Conservation (phyloP, 129 eudicot species). For the Mikania micrantha region DNA sequence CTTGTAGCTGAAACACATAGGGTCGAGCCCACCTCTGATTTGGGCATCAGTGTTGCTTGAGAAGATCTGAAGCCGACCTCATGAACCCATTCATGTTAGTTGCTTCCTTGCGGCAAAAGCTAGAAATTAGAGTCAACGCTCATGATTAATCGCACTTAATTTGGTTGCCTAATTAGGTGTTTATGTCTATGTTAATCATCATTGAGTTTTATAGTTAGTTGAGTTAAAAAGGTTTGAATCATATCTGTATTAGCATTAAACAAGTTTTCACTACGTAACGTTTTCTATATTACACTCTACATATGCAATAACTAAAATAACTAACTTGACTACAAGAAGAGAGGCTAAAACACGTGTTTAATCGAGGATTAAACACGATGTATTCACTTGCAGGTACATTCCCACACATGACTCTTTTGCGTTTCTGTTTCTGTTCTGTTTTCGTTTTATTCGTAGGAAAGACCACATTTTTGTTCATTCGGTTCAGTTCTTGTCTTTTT, state of each 20-base stretch:
- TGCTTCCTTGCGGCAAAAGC: neutral
- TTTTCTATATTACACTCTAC: conserved; percentile 18
- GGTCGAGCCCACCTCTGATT: conserved; percentile 50
- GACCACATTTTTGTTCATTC: neutral
- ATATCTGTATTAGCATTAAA: conserved; percentile 16
- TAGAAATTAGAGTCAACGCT: conserved; percentile 1
- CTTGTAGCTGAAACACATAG: conserved; percentile 56
- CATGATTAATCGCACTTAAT: conserved; percentile 8
- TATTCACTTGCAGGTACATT: conserved; percentile 23
- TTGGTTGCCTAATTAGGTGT: conserved; percentile 12
- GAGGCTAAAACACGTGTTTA: conserved; percentile 14
- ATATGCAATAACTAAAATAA: conserved; percentile 7
- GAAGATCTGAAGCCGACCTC: conserved; percentile 5
- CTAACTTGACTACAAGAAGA: conserved; percentile 21
- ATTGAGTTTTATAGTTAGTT: conserved; percentile 8
- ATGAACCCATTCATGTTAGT: neutral
- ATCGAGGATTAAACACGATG: conserved; percentile 17
- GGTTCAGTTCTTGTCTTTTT: conserved; percentile 5
- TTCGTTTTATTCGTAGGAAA: conserved; percentile 14
- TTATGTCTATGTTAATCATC: neutral
- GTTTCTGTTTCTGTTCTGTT: neutral
- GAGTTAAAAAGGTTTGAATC: conserved; percentile 7
- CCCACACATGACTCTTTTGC: conserved; percentile 21
- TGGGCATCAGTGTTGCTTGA: conserved; percentile 44
- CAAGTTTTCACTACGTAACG: conserved; percentile 6